phyloP scores from a whole-genome alignment of 345 rosid genomes.

The Euphorbia tirucalli region DNA sequence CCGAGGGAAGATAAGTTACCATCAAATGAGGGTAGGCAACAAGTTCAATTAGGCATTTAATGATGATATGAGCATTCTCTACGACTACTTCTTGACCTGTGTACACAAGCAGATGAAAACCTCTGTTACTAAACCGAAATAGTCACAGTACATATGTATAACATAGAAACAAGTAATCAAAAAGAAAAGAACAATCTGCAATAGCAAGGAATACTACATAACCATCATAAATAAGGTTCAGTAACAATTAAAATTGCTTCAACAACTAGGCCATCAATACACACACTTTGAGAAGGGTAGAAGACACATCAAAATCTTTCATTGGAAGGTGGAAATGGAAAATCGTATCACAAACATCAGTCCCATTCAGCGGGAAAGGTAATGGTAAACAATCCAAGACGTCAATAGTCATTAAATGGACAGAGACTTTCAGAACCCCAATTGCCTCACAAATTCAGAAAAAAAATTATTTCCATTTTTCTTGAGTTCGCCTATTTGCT shows the following conservation, averaged over 20 bases:
- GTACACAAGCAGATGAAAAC: no score
- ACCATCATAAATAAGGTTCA: no score
- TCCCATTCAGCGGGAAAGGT: no score
- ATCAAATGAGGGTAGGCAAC: constrained; percentile 55
- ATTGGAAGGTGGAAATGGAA: background rate
- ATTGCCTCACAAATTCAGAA: no score
- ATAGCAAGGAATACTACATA: no score
- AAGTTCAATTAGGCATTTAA: constrained; percentile 53
- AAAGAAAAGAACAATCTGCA: background rate
- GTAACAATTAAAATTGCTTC: background rate
- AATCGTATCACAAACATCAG: no score
- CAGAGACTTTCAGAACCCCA: no score
- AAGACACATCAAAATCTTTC: background rate
- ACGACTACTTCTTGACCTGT: constrained; percentile 61
- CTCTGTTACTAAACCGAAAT: background rate
- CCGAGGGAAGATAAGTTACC: no score
- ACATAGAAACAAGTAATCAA: background rate
- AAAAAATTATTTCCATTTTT: no score
- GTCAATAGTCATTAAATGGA: no score
- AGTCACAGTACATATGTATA: background rate
- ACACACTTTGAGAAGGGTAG: background rate
- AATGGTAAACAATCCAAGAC: no score
- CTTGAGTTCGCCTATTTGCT: no score
- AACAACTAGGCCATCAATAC: background rate
- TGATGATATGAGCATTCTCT: constrained; percentile 60